These are phyloP conservation scores for Boletus tylopilopsis DNA, from an alignment of 768 basidiomycete genomes.

Conservation along the genomic window DNA sequence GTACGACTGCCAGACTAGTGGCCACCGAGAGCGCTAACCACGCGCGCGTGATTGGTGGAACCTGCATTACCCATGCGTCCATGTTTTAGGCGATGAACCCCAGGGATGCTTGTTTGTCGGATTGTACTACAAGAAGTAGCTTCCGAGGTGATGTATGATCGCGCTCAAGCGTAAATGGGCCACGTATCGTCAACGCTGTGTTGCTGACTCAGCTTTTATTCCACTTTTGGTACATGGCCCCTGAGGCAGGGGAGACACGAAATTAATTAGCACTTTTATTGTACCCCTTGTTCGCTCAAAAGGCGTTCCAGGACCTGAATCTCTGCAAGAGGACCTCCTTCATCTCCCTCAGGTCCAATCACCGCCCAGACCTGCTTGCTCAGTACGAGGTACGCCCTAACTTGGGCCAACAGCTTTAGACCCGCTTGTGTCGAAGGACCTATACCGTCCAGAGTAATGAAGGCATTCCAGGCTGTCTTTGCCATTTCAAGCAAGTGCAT, in stretches of 20 bases:
- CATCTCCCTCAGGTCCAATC: conserved; percentile 62
- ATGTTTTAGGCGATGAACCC: conserved; percentile 34
- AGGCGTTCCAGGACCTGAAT: conserved; percentile 42
- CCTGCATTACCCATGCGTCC: conserved; percentile 90
- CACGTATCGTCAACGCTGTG: conserved; percentile 6
- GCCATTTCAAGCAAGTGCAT: conserved; percentile 73
- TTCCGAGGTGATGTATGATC: background rate
- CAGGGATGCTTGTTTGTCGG: background rate
- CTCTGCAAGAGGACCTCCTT: conserved; percentile 56
- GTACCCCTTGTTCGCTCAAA: conserved; percentile 23
- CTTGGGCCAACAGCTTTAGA: conserved; percentile 26
- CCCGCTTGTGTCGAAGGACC: conserved; percentile 7
- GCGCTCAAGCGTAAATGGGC: background rate
- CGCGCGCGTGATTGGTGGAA: conserved; percentile 85
- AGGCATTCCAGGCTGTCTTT: conserved; percentile 74
- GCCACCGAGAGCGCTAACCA: conserved; percentile 81
- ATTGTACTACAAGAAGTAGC: background rate
- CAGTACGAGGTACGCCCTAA: conserved; percentile 37
- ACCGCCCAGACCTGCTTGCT: conserved; percentile 41
- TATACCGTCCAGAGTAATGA: conserved; percentile 32
- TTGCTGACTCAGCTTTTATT: conserved; percentile 17
- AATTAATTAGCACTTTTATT: background rate
- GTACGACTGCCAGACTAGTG: conserved; percentile 82
- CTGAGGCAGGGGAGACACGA: background rate
- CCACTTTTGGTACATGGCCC: background rate